Evolutionary conservation across 768 basidiomycete genomes (phyloP).

Genomic region (Rhodotorula diobovata): DNA sequence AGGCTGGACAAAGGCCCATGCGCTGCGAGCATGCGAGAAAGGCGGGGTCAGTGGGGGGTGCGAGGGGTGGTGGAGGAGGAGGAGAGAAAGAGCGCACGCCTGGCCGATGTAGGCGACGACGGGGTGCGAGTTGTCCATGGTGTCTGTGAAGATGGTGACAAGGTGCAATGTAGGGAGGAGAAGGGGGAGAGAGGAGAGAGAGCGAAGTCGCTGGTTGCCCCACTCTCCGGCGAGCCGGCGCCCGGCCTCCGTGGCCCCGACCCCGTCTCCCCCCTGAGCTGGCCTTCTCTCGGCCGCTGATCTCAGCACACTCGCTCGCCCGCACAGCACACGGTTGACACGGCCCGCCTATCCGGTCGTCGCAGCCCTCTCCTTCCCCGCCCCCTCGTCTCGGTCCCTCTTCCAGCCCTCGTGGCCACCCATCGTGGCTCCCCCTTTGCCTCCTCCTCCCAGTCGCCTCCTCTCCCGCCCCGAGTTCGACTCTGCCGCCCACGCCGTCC

Average conservation of each 20-base stretch:
- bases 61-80: neutral
- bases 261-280: too few relatives aligned
- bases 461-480: neutral
- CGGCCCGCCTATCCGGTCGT: neutral
- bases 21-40: slow-evolving; percentile 3
- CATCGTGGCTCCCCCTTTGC: neutral
- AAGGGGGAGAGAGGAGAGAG: neutral
- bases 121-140: slow-evolving; percentile 33
- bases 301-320: too few relatives aligned
- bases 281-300: too few relatives aligned
- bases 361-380: too few relatives aligned
- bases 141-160: too few relatives aligned
- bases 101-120: slow-evolving; percentile 33
- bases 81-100: slow-evolving; percentile 8
- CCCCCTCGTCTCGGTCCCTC: too few relatives aligned
- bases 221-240: neutral
- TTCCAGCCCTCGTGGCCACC: neutral
- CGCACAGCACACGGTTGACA: neutral
- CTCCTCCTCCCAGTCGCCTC: neutral
- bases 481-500: neutral
- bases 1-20: slow-evolving; percentile 60
- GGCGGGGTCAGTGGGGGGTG: neutral
- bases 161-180: neutral
- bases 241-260: neutral
- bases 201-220: too few relatives aligned